Base-by-base conservation (phyloP, 2,329 filamentous ascomycete species). In the Macrophomina pseudophaseolina region DNA sequence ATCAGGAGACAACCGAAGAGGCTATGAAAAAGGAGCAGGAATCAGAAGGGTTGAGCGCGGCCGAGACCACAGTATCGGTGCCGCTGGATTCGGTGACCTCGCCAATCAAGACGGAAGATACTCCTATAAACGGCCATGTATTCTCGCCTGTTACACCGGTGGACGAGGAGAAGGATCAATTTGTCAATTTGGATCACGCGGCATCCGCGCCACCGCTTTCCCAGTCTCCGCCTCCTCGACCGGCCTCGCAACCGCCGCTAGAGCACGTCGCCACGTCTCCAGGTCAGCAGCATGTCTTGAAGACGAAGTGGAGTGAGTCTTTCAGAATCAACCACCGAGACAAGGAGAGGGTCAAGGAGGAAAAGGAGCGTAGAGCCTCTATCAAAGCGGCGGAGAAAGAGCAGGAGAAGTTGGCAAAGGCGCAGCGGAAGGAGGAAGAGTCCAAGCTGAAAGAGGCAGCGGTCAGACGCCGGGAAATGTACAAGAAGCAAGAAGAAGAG, bases 1-100 rank as follows among this genome's bases (percentile, higher is more conserved):
- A 99, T 80, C 95, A 97, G 77, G 94, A 99, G 79, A 98, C 88
- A 1, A 91, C 88, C 0, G 76, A 88, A 32, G 88, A 91, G 74
- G 87, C 87, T 1, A 84, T 90, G 73, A 82, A 87, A 73, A 89
- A 88, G 66, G 94, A 98, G 78, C 91, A 96, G 75, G 93, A 96
- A 73, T 90, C 88, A 54, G 93, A 97, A 76, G 90, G 90, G 11
- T 79, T 84, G 44, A 75, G 77, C 11, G 76, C 80, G 73, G 67
- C 76, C 80, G 89, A 85, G 77, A 90, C 88, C 74, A 84, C 86
- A 65, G 87, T 71, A 84, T 84, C 65, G 84, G 82, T 70, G 80
- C 87, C 52, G 77, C 83, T 11, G 72, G 89, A 70, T 82, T 83
- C 65, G 80, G 63, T 65, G 9, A 49, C 30, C 6, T 9, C 53